Base-by-base conservation (phyloP, 192 early-diverging fungal species). In the Paraglomus brasilianum region DNA sequence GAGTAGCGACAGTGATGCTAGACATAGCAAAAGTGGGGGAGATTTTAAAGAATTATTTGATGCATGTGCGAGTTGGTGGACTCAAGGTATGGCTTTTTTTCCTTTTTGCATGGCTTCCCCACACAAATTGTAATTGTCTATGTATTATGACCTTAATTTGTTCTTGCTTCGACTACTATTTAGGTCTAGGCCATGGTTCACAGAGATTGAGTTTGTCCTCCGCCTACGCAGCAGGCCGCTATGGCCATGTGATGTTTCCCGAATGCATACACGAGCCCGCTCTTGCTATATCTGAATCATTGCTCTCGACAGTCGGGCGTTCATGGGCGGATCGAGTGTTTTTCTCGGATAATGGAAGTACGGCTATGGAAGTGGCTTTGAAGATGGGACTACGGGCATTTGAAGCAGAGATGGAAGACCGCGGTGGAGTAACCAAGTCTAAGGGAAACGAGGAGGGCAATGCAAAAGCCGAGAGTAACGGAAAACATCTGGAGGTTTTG, bases 11-110 rank as follows among this genome's bases (percentile, higher is more conserved):
- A 30, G 51, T 42, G 42, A 17, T 13, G 43, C 47, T 36, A 55
- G 56, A 46, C 69, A 78, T 13, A 42, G 69, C 30, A 30, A 30
- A 3, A 1, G 30, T 30, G 30, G 30, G 30, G 30, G 30, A 44
- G 61, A 36, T 8, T 72, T 74, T 59, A 71, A 52, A 45, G 84
- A 83, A 44, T 78, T 82, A 75, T 90, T 88, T 78, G 91, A 93
- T 71, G 91, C 78, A 15, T 90, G 87, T 66, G 89, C 90, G 42
- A 83, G 80, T 72, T 93, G 91, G 91, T 93, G 90, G 91, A 93
- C 91, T 15, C 88, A 93, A 72, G 85, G 62, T 64, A 48, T 48
- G 7, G 47, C 30, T 30, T 30, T 30, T 30, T 30, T 3, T 3
- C 30, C 30, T 30, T 30, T 30, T 30, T 30, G 30, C 30, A 30